These are phyloP conservation scores for Annulohypoxylon maeteangense DNA, from an alignment of 495 filamentous ascomycete genomes.

Conservation along the genomic window DNA sequence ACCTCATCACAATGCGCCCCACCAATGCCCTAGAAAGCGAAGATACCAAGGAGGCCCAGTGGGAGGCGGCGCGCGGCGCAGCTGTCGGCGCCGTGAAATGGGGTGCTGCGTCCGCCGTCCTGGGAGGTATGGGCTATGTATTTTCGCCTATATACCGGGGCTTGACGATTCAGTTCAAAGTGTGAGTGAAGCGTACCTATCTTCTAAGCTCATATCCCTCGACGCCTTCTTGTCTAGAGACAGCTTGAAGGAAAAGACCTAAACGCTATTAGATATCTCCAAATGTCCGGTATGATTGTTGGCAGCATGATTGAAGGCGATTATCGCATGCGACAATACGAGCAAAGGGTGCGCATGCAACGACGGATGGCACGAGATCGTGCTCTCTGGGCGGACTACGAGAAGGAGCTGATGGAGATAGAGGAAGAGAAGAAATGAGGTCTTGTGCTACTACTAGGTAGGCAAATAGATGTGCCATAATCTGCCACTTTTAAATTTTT, in stretches of 20 bases:
- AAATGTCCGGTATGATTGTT: constrained; percentile 88
- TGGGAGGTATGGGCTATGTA: constrained; percentile 66
- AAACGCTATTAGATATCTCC: constrained; percentile 68
- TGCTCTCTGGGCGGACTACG: constrained; percentile 63
- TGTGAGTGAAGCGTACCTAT: constrained; percentile 64
- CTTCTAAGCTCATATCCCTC: neutral
- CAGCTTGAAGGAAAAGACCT: neutral
- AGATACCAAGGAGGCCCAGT: constrained; percentile 69
- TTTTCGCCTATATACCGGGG: constrained; percentile 81
- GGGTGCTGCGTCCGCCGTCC: constrained; percentile 67
- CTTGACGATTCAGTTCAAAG: constrained; percentile 89
- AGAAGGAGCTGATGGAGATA: constrained; percentile 48
- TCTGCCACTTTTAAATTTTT: constrained; percentile 4
- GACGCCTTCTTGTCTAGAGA: neutral
- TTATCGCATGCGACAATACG: constrained; percentile 73
- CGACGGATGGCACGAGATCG: constrained; percentile 70
- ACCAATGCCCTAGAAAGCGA: constrained; percentile 58
- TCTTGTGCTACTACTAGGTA: constrained; percentile 18
- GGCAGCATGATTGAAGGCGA: constrained; percentile 89
- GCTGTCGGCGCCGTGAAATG: constrained; percentile 71
- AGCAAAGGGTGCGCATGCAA: constrained; percentile 69
- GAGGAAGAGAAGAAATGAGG: constrained; percentile 32
- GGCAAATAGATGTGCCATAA: constrained; percentile 8
- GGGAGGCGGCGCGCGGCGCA: constrained; percentile 71
- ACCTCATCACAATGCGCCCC: constrained; percentile 48